These are phyloP conservation scores for Alternaria rosae DNA, from an alignment of 2,329 filamentous ascomycete species.

Conservation along the genomic window DNA sequence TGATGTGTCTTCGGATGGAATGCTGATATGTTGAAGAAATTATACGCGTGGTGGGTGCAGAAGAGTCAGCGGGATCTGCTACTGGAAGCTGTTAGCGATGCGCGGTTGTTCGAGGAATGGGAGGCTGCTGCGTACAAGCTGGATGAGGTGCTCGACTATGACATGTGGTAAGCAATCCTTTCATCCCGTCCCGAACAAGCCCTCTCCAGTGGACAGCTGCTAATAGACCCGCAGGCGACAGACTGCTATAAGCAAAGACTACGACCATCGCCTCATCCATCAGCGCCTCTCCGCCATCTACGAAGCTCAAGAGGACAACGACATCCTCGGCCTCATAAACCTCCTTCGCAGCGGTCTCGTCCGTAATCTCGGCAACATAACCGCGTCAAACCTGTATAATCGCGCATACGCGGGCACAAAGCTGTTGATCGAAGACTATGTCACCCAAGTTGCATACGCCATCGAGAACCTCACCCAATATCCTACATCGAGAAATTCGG, in stretches of 20 bases:
- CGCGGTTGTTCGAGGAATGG: conserved; percentile 83
- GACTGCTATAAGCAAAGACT: conserved; percentile 79
- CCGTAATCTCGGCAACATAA: conserved; percentile 91
- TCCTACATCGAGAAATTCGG: conserved; percentile 61
- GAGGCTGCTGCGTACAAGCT: conserved; percentile 81
- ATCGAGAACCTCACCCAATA: conserved; percentile 77
- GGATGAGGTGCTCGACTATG: conserved; percentile 81
- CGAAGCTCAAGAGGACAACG: conserved; percentile 71
- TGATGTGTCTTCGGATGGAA: background rate
- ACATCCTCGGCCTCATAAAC: conserved; percentile 78
- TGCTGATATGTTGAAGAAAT: conserved; percentile 62
- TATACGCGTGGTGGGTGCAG: conserved; percentile 71
- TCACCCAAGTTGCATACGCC: conserved; percentile 81
- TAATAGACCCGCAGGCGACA: conserved; percentile 69
- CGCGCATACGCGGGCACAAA: conserved; percentile 89
- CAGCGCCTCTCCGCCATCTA: conserved; percentile 76
- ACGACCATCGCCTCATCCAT: conserved; percentile 85
- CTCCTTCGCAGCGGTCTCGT: conserved; percentile 78
- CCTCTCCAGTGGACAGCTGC: conserved; percentile 2
- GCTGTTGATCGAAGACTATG: conserved; percentile 88
- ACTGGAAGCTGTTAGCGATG: conserved; percentile 69
- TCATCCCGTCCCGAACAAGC: background rate
- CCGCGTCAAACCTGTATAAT: conserved; percentile 80
- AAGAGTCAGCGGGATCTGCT: conserved; percentile 71
- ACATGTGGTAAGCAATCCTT: conserved; percentile 69